A percentile compares a stretch with the other conserved stretches of the same genome.
phyloP scores from a whole-genome alignment of 805 yeast genomes.

The Metschnikowia aberdeeniae region DNA sequence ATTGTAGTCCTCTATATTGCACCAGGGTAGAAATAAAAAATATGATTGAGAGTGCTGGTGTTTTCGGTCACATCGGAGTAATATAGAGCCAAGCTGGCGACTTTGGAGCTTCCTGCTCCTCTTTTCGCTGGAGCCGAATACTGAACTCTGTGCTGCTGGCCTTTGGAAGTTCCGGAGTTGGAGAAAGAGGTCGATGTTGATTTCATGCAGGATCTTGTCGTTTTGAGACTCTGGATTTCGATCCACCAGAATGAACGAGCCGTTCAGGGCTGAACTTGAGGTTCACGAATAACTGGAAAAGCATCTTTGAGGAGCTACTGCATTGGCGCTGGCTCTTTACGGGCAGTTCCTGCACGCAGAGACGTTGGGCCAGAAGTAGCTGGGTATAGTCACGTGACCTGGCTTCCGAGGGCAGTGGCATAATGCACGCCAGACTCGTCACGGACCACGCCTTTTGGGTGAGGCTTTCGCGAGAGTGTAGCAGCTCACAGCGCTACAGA shows the following conservation, averaged over 20 bases:
- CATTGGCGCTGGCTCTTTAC: too few species aligned
- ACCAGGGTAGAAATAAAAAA: too few species aligned
- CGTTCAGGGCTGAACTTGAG: constrained; percentile 50
- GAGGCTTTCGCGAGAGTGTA: too few species aligned
- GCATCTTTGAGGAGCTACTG: constrained; percentile 31
- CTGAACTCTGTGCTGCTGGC: constrained; percentile 49
- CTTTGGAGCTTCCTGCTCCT: constrained; percentile 26
- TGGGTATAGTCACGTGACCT: background rate
- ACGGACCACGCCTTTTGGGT: too few species aligned
- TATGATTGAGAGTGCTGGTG: constrained; percentile 52
- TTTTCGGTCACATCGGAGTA: constrained; percentile 45
- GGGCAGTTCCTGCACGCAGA: too few species aligned
- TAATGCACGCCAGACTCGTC: too few species aligned
- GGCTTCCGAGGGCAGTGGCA: too few species aligned
- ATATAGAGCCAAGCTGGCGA: constrained; percentile 52
- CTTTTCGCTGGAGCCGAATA: constrained; percentile 49
- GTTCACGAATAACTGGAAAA: constrained; percentile 49
- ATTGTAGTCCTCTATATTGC: too few species aligned
- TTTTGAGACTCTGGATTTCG: constrained; percentile 46
- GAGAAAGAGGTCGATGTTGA: constrained; percentile 56
- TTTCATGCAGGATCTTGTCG: constrained; percentile 54
- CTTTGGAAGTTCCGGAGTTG: constrained; percentile 54
- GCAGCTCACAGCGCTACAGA: too few species aligned
- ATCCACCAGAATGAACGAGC: constrained; percentile 47
- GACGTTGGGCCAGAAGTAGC: too few species aligned